These are phyloP conservation scores for Globisporangium takayamanum DNA, from an alignment of 352 stramenopile genomes.

Conservation along the genomic window DNA sequence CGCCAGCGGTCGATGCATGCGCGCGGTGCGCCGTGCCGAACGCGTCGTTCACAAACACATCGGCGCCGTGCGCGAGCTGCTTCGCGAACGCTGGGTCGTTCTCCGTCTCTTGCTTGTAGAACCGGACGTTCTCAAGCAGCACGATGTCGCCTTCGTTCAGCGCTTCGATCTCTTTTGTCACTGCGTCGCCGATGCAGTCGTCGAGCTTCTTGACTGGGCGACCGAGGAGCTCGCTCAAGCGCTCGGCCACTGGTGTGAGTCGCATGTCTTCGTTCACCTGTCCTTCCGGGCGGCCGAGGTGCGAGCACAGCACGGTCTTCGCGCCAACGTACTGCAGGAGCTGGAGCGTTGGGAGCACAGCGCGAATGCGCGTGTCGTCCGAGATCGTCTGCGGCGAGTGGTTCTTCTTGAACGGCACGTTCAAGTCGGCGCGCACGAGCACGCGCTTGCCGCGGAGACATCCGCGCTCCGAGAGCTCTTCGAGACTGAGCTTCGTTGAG, in stretches of 20 bases:
- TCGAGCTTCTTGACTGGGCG: constrained; percentile 89
- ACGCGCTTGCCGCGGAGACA: constrained; percentile 94
- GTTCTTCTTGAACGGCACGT: constrained; percentile 96
- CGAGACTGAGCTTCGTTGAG: constrained; percentile 62
- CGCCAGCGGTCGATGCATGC: constrained; percentile 96
- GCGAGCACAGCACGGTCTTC: constrained; percentile 93
- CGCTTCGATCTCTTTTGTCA: constrained; percentile 68
- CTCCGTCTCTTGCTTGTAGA: constrained; percentile 97
- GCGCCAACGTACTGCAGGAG: constrained; percentile 92
- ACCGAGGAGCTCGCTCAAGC: constrained; percentile 91
- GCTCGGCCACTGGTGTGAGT: constrained; percentile 90
- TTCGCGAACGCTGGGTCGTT: constrained; percentile 94
- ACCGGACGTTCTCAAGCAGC: constrained; percentile 93
- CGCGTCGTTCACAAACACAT: constrained; percentile 98
- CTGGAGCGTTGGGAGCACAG: constrained; percentile 90
- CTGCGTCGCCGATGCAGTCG: constrained; percentile 94
- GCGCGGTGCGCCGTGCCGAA: constrained; percentile 97
- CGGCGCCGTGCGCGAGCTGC: constrained; percentile 90
- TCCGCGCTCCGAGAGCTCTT: constrained; percentile 52
- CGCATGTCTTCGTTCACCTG: constrained; percentile 67
- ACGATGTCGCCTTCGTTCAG: constrained; percentile 91
- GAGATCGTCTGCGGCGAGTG: constrained; percentile 91
- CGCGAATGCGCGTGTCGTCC: constrained; percentile 95
- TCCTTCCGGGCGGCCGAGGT: constrained; percentile 96
- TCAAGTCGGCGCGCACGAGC: constrained; percentile 98